Evolutionary conservation across 805 yeast species (phyloP).

Genomic region (Wickerhamiella cacticola): DNA sequence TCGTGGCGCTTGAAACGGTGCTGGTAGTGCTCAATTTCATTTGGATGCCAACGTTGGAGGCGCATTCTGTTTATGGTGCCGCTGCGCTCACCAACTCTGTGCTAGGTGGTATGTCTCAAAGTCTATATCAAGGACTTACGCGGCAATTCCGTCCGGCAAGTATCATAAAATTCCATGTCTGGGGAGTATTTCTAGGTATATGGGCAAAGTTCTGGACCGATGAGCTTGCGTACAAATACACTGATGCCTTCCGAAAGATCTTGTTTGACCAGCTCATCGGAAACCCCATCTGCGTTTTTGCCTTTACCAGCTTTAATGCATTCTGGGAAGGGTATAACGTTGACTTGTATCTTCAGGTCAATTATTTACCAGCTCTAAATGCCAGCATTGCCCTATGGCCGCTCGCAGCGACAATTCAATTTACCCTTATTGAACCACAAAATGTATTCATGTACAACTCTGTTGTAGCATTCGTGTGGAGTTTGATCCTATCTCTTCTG

Average conservation of each 20-base stretch:
- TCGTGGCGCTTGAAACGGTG: constrained; percentile 20
- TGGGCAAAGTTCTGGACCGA: constrained; percentile 32
- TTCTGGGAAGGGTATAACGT: constrained; percentile 30
- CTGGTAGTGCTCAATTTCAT: constrained; percentile 20
- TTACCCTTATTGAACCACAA: constrained; percentile 18
- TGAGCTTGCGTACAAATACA: constrained; percentile 22
- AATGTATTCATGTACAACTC: constrained; percentile 22
- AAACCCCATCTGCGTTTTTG: constrained; percentile 27
- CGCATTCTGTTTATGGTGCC: constrained; percentile 24
- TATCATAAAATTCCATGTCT: constrained; percentile 28
- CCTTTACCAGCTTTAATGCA: constrained; percentile 27
- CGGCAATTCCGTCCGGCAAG: constrained; percentile 17
- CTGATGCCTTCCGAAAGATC: constrained; percentile 20
- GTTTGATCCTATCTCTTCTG: constrained; percentile 24
- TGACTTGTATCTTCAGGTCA: constrained; percentile 24
- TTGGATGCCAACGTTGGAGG: constrained; percentile 21
- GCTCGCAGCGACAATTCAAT: constrained; percentile 20
- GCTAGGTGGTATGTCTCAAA: constrained; percentile 28
- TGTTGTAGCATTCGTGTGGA: constrained; percentile 20
- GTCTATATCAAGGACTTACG: constrained; percentile 25
- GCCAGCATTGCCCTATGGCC: constrained; percentile 24
- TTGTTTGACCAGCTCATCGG: constrained; percentile 28
- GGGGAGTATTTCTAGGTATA: constrained; percentile 30
- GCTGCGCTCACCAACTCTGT: constrained; percentile 26
- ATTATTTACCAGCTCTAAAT: constrained; percentile 21